A percentile compares a stretch with the other conserved stretches of the same genome.
These are phyloP conservation scores for Acephala macrosclerotiorum DNA, from an alignment of 2,329 filamentous ascomycete species.

Conservation along the genomic window DNA sequence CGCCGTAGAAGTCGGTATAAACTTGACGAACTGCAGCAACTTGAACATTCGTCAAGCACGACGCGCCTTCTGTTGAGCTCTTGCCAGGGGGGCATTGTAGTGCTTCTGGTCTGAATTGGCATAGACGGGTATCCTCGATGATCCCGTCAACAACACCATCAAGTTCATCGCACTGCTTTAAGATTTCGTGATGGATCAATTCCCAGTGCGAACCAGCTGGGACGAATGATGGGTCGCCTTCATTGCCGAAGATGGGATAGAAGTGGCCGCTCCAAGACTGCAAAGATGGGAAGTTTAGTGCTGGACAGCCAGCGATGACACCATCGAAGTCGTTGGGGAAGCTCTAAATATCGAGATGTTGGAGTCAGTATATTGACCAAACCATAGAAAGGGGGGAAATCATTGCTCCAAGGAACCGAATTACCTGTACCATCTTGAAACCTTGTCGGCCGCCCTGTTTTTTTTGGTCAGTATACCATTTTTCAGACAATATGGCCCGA, in stretches of 20 bases:
- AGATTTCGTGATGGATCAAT: conserved; percentile 37
- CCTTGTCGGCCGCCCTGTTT: conserved; percentile 43
- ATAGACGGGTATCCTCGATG: conserved; percentile 49
- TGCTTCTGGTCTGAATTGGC: conserved; percentile 42
- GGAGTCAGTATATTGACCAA: no score
- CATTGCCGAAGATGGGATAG: conserved; percentile 28
- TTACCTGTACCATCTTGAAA: conserved; percentile 45
- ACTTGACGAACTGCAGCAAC: conserved; percentile 51
- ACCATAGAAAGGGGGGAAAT: no score
- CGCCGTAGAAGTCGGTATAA: conserved; percentile 51
- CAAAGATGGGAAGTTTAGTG: conserved; percentile 36
- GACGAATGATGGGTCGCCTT: conserved; percentile 21
- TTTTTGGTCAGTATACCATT: neutral
- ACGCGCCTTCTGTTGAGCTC: conserved; percentile 40
- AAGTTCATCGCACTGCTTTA: conserved; percentile 48
- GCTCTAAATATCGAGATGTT: conserved; percentile 38
- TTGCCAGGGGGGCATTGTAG: conserved; percentile 28
- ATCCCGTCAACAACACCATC: conserved; percentile 49
- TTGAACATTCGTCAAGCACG: conserved; percentile 53
- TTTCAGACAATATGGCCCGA: neutral
- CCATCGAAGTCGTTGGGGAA: conserved; percentile 52
- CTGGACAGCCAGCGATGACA: conserved; percentile 50
- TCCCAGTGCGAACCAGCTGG: conserved; percentile 30
- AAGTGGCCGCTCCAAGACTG: conserved; percentile 31
- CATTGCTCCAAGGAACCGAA: neutral